Percentiles rank a stretch among this genome's conserved stretches.
Evolutionary conservation across 257 asterid genomes (phyloP).

Genomic region (Scutellaria barbata): DNA sequence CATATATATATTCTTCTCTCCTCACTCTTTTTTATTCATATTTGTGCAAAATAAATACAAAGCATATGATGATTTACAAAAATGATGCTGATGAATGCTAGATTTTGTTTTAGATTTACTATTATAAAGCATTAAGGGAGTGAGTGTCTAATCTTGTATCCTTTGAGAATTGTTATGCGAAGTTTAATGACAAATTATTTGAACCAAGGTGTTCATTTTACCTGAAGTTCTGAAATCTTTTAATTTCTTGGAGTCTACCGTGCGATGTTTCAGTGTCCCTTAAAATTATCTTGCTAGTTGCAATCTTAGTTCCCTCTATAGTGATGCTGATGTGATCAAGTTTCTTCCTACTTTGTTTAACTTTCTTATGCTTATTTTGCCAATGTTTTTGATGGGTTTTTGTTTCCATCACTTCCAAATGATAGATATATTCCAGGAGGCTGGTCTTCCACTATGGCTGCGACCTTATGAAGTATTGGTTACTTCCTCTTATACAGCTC

Average conservation of each 20-base stretch:
- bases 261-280: background rate
- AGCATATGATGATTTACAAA: slow-evolving; percentile 7
- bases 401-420: slow-evolving; percentile 38
- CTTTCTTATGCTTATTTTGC: slow-evolving; percentile 21
- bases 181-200: slow-evolving; percentile 11
- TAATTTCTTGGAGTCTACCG: background rate
- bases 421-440: slow-evolving; percentile 99
- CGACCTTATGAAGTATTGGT: slow-evolving; percentile 97
- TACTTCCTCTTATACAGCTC: slow-evolving; percentile 95
- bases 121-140: background rate
- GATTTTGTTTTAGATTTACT: slow-evolving; percentile 8
- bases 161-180: slow-evolving; percentile 8
- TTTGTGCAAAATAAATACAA: background rate
- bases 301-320: background rate
- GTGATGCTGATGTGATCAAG: slow-evolving; percentile 20
- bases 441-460: slow-evolving; percentile 99
- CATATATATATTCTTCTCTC: background rate
- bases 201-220: slow-evolving; percentile 3
- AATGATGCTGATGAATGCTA: background rate
- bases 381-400: slow-evolving; percentile 31
- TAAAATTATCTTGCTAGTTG: slow-evolving; percentile 16
- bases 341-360: slow-evolving; percentile 11
- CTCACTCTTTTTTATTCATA: background rate
- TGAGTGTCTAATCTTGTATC: background rate
- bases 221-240: slow-evolving; percentile 3